A percentile compares a stretch with the other conserved stretches of the same genome.
Conservation (phyloP, 2,329 filamentous ascomycete species). For the Plectosphaerella sp. region DNA sequence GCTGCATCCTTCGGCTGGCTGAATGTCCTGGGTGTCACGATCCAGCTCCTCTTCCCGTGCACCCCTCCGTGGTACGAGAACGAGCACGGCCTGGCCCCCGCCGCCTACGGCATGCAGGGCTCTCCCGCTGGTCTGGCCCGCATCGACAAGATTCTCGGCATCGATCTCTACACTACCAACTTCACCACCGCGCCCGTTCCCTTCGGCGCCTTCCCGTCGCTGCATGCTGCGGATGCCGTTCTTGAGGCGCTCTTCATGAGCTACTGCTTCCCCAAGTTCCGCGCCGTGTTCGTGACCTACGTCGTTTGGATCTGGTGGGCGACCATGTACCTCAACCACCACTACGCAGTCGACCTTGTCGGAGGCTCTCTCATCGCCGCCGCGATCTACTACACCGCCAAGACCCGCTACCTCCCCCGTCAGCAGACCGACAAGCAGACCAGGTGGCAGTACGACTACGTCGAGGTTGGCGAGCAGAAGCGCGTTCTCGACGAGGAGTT, state of each 20-base stretch:
- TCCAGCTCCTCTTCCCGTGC: slow-evolving; percentile 88
- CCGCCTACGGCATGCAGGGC: slow-evolving; percentile 86
- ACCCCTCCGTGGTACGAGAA: slow-evolving; percentile 98
- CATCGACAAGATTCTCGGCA: slow-evolving; percentile 83
- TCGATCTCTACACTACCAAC: slow-evolving; percentile 88
- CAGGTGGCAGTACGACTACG: slow-evolving; percentile 93
- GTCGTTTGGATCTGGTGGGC: slow-evolving; percentile 96
- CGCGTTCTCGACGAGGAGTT: slow-evolving; percentile 40
- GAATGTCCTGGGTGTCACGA: slow-evolving; percentile 80
- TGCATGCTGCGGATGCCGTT: slow-evolving; percentile 86
- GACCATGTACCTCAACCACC: slow-evolving; percentile 96
- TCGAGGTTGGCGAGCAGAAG: slow-evolving; percentile 70
- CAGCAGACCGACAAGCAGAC: slow-evolving; percentile 80
- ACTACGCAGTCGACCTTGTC: slow-evolving; percentile 92
- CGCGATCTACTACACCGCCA: slow-evolving; percentile 76
- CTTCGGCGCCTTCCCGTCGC: slow-evolving; percentile 90
- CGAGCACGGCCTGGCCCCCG: slow-evolving; percentile 81
- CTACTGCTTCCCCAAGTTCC: slow-evolving; percentile 81
- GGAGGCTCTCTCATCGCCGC: slow-evolving; percentile 76
- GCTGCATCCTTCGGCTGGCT: slow-evolving; percentile 88
- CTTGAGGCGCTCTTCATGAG: slow-evolving; percentile 90
- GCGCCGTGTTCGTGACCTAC: slow-evolving; percentile 76
- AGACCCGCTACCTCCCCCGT: slow-evolving; percentile 75
- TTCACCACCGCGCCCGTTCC: slow-evolving; percentile 89
- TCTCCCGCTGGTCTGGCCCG: slow-evolving; percentile 85